A percentile compares a stretch with the other conserved stretches of the same genome.
These are phyloP conservation scores for Cladophialophora chaetospira DNA, from an alignment of 2,329 filamentous ascomycete species.

Conservation along the genomic window DNA sequence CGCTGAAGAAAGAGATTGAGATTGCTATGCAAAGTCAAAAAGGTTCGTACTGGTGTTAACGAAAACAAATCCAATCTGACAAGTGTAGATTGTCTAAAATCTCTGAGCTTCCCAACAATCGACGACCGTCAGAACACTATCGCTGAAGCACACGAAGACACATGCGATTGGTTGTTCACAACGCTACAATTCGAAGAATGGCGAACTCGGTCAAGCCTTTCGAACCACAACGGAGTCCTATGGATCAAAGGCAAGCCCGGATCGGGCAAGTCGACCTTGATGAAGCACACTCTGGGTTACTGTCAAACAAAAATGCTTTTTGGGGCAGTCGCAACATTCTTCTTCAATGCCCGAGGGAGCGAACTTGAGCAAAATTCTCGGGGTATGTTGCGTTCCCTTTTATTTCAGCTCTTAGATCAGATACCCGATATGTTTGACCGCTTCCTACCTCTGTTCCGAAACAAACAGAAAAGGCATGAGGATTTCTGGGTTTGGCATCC, in stretches of 20 bases:
- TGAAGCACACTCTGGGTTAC: slow-evolving; percentile 44
- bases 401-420: neutral
- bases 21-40: no score
- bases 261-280: slow-evolving; percentile 49
- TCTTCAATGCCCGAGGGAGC: slow-evolving; percentile 1
- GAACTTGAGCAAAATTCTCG: neutral
- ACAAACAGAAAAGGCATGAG: neutral
- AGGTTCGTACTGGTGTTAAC: no score
- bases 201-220: slow-evolving; percentile 35
- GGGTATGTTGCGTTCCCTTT: neutral
- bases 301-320: slow-evolving; percentile 27
- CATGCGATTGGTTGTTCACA: slow-evolving; percentile 47
- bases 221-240: slow-evolving; percentile 35
- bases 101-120: slow-evolving; percentile 44
- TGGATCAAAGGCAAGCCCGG: slow-evolving; percentile 46
- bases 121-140: slow-evolving; percentile 44
- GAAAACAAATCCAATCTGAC: no score
- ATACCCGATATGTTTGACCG: slow-evolving; percentile 32
- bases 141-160: slow-evolving; percentile 40
- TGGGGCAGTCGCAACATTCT: no score
- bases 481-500: neutral
- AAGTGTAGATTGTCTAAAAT: no score
- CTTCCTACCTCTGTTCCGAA: neutral
- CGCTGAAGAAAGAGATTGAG: neutral
- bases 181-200: slow-evolving; percentile 42